phyloP scores from a whole-genome alignment of 257 asterid species.

The Capsicum baccatum region DNA sequence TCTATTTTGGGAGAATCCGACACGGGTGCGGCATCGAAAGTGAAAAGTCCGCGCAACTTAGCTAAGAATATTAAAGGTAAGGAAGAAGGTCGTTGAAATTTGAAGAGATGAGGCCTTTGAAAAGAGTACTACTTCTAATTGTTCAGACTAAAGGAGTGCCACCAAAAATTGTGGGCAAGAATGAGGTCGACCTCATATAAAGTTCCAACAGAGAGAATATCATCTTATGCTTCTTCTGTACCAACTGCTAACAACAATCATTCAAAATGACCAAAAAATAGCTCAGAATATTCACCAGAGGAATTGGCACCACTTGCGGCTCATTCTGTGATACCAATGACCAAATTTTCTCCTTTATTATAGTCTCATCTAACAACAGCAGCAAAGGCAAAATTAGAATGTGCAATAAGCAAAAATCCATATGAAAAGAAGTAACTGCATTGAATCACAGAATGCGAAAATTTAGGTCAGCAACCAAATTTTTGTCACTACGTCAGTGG shows the following conservation, averaged over 20 bases:
- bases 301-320: slow-evolving; percentile 79
- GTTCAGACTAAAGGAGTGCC: slow-evolving; percentile 7
- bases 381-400: slow-evolving; percentile 45
- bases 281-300: slow-evolving; percentile 65
- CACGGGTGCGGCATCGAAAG: too few species aligned
- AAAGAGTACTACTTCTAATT: slow-evolving; percentile 21
- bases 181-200: neutral
- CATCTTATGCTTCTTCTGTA: neutral
- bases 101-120: slow-evolving; percentile 5
- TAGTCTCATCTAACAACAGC: slow-evolving; percentile 62
- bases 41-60: too few species aligned
- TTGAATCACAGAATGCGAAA: slow-evolving; percentile 17
- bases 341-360: slow-evolving; percentile 93
- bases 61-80: neutral
- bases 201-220: slow-evolving; percentile 14
- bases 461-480: slow-evolving; percentile 24
- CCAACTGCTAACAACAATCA: slow-evolving; percentile 13
- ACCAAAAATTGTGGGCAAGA: neutral
- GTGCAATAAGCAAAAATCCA: slow-evolving; percentile 15
- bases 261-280: slow-evolving; percentile 28
- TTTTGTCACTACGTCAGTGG: slow-evolving; percentile 13
- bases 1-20: too few species aligned
- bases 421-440: slow-evolving; percentile 28
- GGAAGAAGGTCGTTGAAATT: neutral
- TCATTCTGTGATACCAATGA: slow-evolving; percentile 87